phyloP scores from a whole-genome alignment of 352 stramenopile species.

The Globisporangium mamillatum region DNA sequence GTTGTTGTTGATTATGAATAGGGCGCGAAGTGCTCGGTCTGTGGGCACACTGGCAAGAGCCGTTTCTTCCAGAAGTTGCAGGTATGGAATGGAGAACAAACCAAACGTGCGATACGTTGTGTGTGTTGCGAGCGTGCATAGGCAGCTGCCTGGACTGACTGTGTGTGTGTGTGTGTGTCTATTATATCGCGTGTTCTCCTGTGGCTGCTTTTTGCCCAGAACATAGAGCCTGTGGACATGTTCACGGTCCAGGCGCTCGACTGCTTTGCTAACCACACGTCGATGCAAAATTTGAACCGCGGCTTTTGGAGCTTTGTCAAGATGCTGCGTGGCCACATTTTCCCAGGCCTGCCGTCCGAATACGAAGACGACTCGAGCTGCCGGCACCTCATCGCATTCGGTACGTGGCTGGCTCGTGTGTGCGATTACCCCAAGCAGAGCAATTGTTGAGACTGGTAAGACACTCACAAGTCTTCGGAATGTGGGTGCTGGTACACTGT shows the following conservation, averaged over 20 bases:
- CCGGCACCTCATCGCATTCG: conserved; percentile 61
- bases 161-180: background rate
- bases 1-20: conserved; percentile 9
- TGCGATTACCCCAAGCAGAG: background rate
- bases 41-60: conserved; percentile 68
- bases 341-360: conserved; percentile 25
- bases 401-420: conserved; percentile 25
- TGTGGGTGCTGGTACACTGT: background rate
- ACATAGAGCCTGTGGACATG: conserved; percentile 30
- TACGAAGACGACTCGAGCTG: conserved; percentile 34
- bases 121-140: background rate
- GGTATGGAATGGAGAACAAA: conserved; percentile 20
- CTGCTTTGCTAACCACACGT: conserved; percentile 33
- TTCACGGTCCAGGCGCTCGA: conserved; percentile 59
- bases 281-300: conserved; percentile 28
- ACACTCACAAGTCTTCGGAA: conserved; percentile 1
- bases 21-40: conserved; percentile 58
- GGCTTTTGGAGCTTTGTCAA: conserved; percentile 50
- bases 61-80: conserved; percentile 55
- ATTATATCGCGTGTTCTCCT: background rate
- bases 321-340: conserved; percentile 51
- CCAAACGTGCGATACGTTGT: background rate
- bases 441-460: background rate
- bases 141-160: background rate
- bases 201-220: conserved; percentile 19